Conservation (phyloP, 805 yeast species). For the Saturnispora gosingensis region DNA sequence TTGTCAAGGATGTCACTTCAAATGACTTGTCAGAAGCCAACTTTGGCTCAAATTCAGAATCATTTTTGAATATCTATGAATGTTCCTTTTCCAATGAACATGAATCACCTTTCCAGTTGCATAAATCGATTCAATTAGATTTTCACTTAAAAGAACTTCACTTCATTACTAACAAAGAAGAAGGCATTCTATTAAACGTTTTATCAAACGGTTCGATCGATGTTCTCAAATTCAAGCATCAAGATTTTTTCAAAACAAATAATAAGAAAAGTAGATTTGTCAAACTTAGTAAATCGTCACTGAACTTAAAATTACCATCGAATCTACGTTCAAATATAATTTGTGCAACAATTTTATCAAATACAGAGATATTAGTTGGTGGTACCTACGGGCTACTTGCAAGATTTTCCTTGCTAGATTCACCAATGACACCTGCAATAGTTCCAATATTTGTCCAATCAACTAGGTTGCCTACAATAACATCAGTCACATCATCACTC, state of each 20-base stretch:
- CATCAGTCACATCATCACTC: constrained; percentile 12
- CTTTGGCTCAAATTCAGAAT: constrained; percentile 9
- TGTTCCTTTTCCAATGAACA: constrained; percentile 8
- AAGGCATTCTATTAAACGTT: constrained; percentile 18
- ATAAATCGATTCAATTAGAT: constrained; percentile 15
- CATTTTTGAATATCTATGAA: constrained; percentile 20
- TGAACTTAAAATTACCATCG: constrained; percentile 15
- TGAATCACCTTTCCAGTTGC: constrained; percentile 3
- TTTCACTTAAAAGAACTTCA: constrained; percentile 22
- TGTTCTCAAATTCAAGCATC: constrained; percentile 18
- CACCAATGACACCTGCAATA: not conserved
- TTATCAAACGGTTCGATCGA: constrained; percentile 22
- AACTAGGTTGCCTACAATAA: constrained; percentile 17
- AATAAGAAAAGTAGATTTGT: constrained; percentile 1
- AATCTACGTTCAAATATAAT: constrained; percentile 7
- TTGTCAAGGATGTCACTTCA: constrained; percentile 9
- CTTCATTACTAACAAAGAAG: constrained; percentile 15
- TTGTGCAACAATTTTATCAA: constrained; percentile 24
- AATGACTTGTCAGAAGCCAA: constrained; percentile 11
- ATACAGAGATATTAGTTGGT: constrained; percentile 19
- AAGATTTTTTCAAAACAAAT: constrained; percentile 8
- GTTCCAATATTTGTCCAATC: constrained; percentile 20
- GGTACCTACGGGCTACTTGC: constrained; percentile 23
- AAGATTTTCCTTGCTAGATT: constrained; percentile 19
- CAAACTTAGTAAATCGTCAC: constrained; percentile 2